Conservation (phyloP, 805 yeast genomes). For the Wickerhamomyces sydowiorum region DNA sequence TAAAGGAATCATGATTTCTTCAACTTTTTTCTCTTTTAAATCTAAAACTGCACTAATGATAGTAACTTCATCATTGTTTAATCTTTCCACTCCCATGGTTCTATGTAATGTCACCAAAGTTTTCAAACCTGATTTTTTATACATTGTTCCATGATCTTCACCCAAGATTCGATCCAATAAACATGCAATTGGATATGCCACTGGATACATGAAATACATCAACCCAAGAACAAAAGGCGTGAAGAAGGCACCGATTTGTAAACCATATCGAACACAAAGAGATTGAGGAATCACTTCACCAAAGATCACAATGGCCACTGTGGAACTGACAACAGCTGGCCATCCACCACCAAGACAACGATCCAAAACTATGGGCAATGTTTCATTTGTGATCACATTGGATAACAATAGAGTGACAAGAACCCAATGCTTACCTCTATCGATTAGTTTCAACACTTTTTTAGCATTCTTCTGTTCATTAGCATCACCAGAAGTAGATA, state of each 20-base stretch:
- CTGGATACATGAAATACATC: slow-evolving; percentile 85
- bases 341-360: slow-evolving; percentile 94
- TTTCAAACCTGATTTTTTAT: slow-evolving; percentile 88
- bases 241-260: slow-evolving; percentile 84
- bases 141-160: slow-evolving; percentile 93
- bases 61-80: slow-evolving; percentile 93
- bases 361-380: slow-evolving; percentile 90
- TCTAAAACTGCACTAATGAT: slow-evolving; percentile 92
- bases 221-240: slow-evolving; percentile 80
- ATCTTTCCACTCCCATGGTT: slow-evolving; percentile 91
- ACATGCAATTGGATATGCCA: slow-evolving; percentile 85
- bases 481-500: slow-evolving; percentile 78
- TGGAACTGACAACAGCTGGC: slow-evolving; percentile 93
- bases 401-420: slow-evolving; percentile 80
- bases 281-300: slow-evolving; percentile 98
- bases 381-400: slow-evolving; percentile 90
- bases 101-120: slow-evolving; percentile 89
- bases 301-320: slow-evolving; percentile 86
- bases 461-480: slow-evolving; percentile 62
- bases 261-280: slow-evolving; percentile 86
- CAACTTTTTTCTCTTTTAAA: slow-evolving; percentile 84
- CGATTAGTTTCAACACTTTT: slow-evolving; percentile 65
- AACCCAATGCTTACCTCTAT: slow-evolving; percentile 93
- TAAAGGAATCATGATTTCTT: slow-evolving; percentile 90
- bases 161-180: slow-evolving; percentile 80